Percentiles rank a stretch among this genome's conserved stretches.
phyloP scores from a whole-genome alignment of 2,329 filamentous ascomycete species.

The Penicillium palitans region DNA sequence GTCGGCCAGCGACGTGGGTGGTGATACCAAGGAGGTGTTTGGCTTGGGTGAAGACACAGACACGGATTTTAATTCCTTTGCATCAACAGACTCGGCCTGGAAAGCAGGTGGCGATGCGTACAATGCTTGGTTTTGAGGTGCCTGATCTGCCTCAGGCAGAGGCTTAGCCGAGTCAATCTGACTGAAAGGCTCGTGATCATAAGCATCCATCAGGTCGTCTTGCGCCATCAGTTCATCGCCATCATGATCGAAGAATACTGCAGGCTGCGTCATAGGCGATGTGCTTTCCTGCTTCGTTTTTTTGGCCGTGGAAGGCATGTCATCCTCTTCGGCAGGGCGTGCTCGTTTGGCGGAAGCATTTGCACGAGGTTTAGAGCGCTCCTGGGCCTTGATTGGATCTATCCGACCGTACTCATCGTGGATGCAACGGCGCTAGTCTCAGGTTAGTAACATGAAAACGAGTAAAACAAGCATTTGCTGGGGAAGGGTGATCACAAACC shows the following conservation, averaged over 20 bases:
- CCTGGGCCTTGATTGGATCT: slow-evolving; percentile 63
- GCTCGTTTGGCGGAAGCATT: slow-evolving; percentile 58
- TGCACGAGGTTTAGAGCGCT: slow-evolving; percentile 60
- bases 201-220: slow-evolving; percentile 13
- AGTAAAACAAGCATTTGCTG: not conserved
- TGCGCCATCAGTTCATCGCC: slow-evolving; percentile 18
- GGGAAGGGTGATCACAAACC: slow-evolving; percentile 44
- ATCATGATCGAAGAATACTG: slow-evolving; percentile 23
- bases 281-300: slow-evolving; percentile 39
- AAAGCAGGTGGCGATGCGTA: slow-evolving; percentile 43
- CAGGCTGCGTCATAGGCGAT: slow-evolving; percentile 27
- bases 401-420: slow-evolving; percentile 65
- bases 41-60: slow-evolving; percentile 34
- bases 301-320: slow-evolving; percentile 28
- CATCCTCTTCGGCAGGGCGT: slow-evolving; percentile 45
- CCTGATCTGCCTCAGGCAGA: slow-evolving; percentile 18
- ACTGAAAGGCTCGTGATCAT: slow-evolving; percentile 15
- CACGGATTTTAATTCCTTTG: slow-evolving; percentile 30
- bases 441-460: slow-evolving; percentile 22
- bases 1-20: slow-evolving; percentile 46
- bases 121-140: slow-evolving; percentile 27
- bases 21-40: slow-evolving; percentile 44
- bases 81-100: slow-evolving; percentile 36
- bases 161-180: slow-evolving; percentile 10
- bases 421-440: slow-evolving; percentile 61